These are phyloP conservation scores for Verticillium zaregamsianum DNA, from an alignment of 2,329 filamentous ascomycete genomes.

Conservation along the genomic window DNA sequence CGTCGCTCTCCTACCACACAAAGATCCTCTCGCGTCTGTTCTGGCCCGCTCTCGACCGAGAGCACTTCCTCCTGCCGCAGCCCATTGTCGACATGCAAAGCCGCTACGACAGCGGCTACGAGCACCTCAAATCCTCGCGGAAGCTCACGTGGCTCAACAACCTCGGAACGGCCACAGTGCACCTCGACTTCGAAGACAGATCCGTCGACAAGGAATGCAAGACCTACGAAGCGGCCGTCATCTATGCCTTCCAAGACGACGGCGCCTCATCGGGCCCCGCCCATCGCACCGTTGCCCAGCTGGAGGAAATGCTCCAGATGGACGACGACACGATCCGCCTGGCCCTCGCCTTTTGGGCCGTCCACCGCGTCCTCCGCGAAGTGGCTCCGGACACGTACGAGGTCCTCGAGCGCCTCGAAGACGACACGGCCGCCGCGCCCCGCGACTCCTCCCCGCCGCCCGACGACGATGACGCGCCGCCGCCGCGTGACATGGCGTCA, in stretches of 20 bases:
- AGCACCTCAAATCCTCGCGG: slow-evolving; percentile 73
- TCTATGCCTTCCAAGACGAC: slow-evolving; percentile 68
- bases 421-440: slow-evolving; percentile 27
- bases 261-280: slow-evolving; percentile 26
- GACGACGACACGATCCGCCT: slow-evolving; percentile 66
- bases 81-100: slow-evolving; percentile 58
- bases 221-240: slow-evolving; percentile 83
- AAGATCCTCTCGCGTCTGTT: slow-evolving; percentile 90
- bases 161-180: slow-evolving; percentile 74
- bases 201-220: slow-evolving; percentile 67
- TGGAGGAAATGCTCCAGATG: slow-evolving; percentile 61
- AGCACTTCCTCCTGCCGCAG: slow-evolving; percentile 61
- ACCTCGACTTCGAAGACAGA: slow-evolving; percentile 79
- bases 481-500: slow-evolving; percentile 22
- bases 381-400: slow-evolving; percentile 50
- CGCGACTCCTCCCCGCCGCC: slow-evolving; percentile 17
- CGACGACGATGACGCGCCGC: slow-evolving; percentile 12
- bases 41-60: slow-evolving; percentile 79
- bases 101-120: slow-evolving; percentile 71
- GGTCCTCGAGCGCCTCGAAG: slow-evolving; percentile 62
- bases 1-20: slow-evolving; percentile 55
- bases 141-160: slow-evolving; percentile 87
- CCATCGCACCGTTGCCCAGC: slow-evolving; percentile 45
- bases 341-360: slow-evolving; percentile 67
- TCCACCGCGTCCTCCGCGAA: slow-evolving; percentile 61